phyloP scores from a whole-genome alignment of 2,329 filamentous ascomycete species.

The Epichloe sibirici region DNA sequence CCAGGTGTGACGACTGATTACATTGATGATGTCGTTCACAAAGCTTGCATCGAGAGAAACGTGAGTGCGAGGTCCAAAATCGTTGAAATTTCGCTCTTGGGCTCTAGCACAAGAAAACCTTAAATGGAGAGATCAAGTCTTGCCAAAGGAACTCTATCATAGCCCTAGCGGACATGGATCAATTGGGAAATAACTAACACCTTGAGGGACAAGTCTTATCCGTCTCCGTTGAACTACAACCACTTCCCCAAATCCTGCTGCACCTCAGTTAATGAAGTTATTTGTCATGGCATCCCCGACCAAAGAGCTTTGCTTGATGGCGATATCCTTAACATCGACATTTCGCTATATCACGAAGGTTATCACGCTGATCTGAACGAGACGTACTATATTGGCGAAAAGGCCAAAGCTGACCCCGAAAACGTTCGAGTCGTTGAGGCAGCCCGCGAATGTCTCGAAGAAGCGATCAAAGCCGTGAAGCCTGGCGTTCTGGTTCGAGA shows the following conservation, averaged over 20 bases:
- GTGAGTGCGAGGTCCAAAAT: slow-evolving; percentile 38
- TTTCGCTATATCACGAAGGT: slow-evolving; percentile 85
- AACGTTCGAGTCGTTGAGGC: slow-evolving; percentile 84
- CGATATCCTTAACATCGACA: slow-evolving; percentile 94
- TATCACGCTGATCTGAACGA: slow-evolving; percentile 97
- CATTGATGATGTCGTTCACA: slow-evolving; percentile 89
- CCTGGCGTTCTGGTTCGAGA: slow-evolving; percentile 87
- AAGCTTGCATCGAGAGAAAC: slow-evolving; percentile 84
- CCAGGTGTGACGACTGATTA: slow-evolving; percentile 95
- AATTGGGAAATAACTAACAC: neutral
- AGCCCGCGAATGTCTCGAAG: slow-evolving; percentile 77
- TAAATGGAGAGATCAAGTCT: neutral
- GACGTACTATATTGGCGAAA: slow-evolving; percentile 94
- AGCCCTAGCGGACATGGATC: neutral
- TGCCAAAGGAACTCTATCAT: neutral
- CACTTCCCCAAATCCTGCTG: slow-evolving; percentile 97
- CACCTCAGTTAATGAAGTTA: slow-evolving; percentile 92
- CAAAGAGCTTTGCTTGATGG: slow-evolving; percentile 77
- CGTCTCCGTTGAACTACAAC: slow-evolving; percentile 89
- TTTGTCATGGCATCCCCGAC: slow-evolving; percentile 97
- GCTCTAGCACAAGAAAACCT: neutral
- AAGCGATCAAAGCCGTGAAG: slow-evolving; percentile 83
- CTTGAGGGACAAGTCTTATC: slow-evolving; percentile 67
- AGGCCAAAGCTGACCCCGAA: slow-evolving; percentile 71
- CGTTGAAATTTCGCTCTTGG: neutral